Evolutionary conservation across 441 rosid species (phyloP), one percentile per base, ranked within the genome.

Genomic region (Raphanus hybrid): DNA sequence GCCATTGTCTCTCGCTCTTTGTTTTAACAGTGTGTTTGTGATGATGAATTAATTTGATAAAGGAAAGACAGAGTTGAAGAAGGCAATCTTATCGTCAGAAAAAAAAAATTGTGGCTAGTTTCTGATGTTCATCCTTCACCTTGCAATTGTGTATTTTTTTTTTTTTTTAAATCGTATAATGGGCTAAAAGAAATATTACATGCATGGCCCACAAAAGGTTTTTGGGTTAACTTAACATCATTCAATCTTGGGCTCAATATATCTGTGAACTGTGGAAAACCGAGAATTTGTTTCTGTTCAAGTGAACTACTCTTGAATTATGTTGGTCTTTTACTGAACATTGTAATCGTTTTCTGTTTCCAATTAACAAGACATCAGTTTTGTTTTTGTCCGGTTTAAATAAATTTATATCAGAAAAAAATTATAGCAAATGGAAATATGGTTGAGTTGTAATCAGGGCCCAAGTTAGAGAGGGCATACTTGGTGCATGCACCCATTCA

Each of bases 1-100:
- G 60, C 90, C 98, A 90, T 61, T 88, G 18, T 32, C 65, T 72
- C 50, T 64, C 63, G 9, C 15, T 35, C 3, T 52, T 52, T 52
- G 8, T 6, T 8, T 14, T 59, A 59, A 20, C 18, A 45, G 16
- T 43, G 39, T 61, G 26, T 35, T 65, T 15, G 57, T 12, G 57
- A 64, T 34, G 6, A 43, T 52, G 57, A 14, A 52, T 37, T 26
- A 64, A 73, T 50, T 9, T 0, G 6, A 20, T 52, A 14, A 41
- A 71, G 58, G 67, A 60, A 15, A 9, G 41, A 73, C 1, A 8
- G 4, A 14, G 18, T 68, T 32, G 67, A n/a, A 63, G 55, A 69
- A 57, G 23, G 58, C 50, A 74, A 74, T 69, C 81, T 78, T 73
- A 73, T 78, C 78, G 57, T 65, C 39, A 54, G 4, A 9, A 43